These are phyloP conservation scores for Chlamydomonas applanata DNA, from an alignment of 139 green algal genomes.

Conservation along the genomic window DNA sequence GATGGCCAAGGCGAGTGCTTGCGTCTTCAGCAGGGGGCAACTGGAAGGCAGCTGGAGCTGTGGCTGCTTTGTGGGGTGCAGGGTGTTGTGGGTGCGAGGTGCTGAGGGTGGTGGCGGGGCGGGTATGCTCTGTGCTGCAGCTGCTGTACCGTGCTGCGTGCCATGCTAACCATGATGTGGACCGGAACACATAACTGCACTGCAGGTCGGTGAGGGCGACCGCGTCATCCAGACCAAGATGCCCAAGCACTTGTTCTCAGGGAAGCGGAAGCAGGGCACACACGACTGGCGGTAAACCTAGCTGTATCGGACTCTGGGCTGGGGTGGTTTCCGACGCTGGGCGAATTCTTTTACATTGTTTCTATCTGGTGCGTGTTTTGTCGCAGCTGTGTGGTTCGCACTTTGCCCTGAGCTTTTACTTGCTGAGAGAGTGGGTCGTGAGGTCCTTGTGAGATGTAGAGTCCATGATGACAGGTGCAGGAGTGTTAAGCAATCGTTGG, in stretches of 20 bases:
- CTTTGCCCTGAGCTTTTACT: no score
- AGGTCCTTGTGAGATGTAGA: no score
- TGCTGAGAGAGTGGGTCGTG: no score
- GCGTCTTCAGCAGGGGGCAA: neutral
- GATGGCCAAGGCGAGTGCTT: slow-evolving; percentile 44
- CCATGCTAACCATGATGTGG: neutral
- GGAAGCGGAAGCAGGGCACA: slow-evolving; percentile 48
- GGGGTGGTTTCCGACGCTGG: no score
- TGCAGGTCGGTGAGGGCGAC: slow-evolving; percentile 68
- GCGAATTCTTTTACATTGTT: no score
- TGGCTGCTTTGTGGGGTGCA: neutral
- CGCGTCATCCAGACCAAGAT: slow-evolving; percentile 82
- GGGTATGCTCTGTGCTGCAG: neutral
- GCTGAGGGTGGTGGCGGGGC: neutral
- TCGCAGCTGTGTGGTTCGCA: neutral
- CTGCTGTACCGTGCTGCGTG: neutral
- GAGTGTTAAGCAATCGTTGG: no score
- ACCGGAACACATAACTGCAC: neutral
- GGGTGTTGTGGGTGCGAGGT: neutral
- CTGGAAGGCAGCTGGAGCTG: neutral
- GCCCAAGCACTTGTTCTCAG: slow-evolving; percentile 97
- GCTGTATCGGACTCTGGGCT: no score
- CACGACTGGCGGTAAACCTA: slow-evolving; percentile 15
- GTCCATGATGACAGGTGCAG: neutral
- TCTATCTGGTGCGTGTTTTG: no score